Conservation (phyloP, 2,329 filamentous ascomycete genomes). For the Mycocentrospora acerina region DNA sequence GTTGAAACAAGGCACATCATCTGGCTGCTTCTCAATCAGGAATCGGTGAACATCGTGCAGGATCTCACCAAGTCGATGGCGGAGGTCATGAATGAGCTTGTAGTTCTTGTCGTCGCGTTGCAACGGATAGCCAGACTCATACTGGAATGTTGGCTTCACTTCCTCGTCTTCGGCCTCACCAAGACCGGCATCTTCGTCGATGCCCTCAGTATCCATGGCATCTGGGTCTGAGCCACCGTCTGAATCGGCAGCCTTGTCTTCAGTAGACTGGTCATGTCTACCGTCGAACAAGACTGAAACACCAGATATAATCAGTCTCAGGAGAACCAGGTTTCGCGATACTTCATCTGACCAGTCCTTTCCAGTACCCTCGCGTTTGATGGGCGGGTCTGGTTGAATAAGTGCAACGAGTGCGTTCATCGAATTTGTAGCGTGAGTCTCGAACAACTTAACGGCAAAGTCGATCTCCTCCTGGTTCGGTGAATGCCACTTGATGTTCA, state of each 20-base stretch:
- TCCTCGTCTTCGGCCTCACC: slow-evolving; percentile 77
- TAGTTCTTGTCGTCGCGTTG: slow-evolving; percentile 63
- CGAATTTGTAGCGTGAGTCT: slow-evolving; percentile 77
- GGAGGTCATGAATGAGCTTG: slow-evolving; percentile 73
- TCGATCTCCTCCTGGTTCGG: slow-evolving; percentile 77
- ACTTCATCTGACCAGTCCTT: slow-evolving; percentile 99
- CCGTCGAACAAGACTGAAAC: slow-evolving; percentile 88
- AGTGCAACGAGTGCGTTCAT: slow-evolving; percentile 73
- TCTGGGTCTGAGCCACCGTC: slow-evolving; percentile 49
- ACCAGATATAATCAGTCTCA: slow-evolving; percentile 87
- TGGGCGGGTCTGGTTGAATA: slow-evolving; percentile 76
- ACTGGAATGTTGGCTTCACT: slow-evolving; percentile 81
- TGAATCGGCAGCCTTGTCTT: slow-evolving; percentile 49
- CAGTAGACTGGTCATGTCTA: slow-evolving; percentile 40
- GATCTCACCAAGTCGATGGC: slow-evolving; percentile 76
- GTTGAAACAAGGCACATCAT: slow-evolving; percentile 95
- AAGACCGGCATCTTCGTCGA: slow-evolving; percentile 54
- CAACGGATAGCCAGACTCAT: slow-evolving; percentile 84
- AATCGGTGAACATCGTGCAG: slow-evolving; percentile 85
- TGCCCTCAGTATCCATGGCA: slow-evolving; percentile 48
- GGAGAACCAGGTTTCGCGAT: slow-evolving; percentile 81
- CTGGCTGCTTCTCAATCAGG: slow-evolving; percentile 79
- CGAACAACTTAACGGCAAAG: slow-evolving; percentile 87
- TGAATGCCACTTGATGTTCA: slow-evolving; percentile 90
- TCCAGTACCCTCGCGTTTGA: slow-evolving; percentile 90